Base-by-base conservation (phyloP, 2,329 filamentous ascomycete genomes). In the Ophiognomonia clavigignenti-juglandacearum region DNA sequence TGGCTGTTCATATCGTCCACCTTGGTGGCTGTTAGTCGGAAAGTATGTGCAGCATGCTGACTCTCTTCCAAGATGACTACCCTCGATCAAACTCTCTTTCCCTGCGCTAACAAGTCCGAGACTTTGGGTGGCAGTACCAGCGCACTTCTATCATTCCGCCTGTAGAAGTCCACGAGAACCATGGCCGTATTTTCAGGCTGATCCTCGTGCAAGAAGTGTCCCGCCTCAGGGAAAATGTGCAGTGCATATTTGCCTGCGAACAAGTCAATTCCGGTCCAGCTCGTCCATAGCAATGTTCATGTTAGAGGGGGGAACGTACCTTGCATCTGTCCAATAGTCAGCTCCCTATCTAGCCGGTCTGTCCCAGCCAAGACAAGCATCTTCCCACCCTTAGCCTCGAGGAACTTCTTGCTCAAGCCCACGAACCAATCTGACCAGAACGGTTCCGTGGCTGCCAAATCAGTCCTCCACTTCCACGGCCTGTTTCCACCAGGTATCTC, bases 311-410 rank as follows among this genome's bases (percentile, higher is more conserved):
- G 40, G 48, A 45, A 60, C 66, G 57, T 70, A 86, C 88, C 91
- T 73, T 96, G 91, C 91, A 96, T 96, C 68, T 96, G 91, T 14
- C 91, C 91, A 64, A 96, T 96, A 65, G 88, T 96, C 59, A 96
- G 69, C 61, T 95, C 91, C 55, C 88, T 95, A 63, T 96, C 91
- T 48, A 96, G 65, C 40, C 91, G 76, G 68, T 96, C 92, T 10
- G 91, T 96, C 16, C 91, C 91, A 3, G 91, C 92, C 26, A 96
- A 75, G 43, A 96, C 68, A 42, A 96, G 69, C 51, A 95, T 65
- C 65, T 96, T 96, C 8, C 90, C 91, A 23, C 88, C 91, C 53
- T 78, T 82, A 0, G 86, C 88, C 43, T 75, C 77, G 36, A 96
- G 73, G 61, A 97, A 98, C 67, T 95, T 96, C 58, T 80, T 80